Evolutionary conservation across 495 filamentous ascomycete genomes (phyloP), one percentile per base, ranked within the genome.

Genomic region (Podospora sp.): DNA sequence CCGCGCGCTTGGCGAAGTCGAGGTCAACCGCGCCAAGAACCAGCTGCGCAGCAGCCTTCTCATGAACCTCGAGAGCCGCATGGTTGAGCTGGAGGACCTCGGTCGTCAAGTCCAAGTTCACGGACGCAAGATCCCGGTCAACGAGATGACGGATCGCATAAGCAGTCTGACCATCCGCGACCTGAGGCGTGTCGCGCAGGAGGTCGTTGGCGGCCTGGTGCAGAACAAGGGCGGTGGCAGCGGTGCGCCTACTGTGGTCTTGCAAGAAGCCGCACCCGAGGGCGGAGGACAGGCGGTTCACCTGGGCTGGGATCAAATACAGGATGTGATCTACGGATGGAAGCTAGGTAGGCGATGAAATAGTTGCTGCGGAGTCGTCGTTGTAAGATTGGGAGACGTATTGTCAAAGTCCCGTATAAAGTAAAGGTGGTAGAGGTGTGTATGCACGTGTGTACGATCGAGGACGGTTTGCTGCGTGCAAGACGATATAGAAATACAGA

Each of bases 41-140:
- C 96, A 98, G 82, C 88, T 99, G 36, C 85, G 92, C 40, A 93
- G 90, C 14, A 91, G 89, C 50, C 81, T 99, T 25, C 85, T 99
- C 49, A 98, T 99, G 96, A 99, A 99, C 80, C 86, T 99, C 0
- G 95, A 99, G 81, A 91, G 88, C 66, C 87, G 96, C 51, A 97
- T 98, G 95, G 92, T 98, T 14, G 96, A 97, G 78, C 81, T 99
- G n/a, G 95, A 99, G 81, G 95, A 99, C 78, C 84, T 99, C 6
- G 95, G 96, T 46, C 84, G 95, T 66, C 95, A 98, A 78, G 92
- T 99, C 9, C 96, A 98, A 78, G 92, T 97, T 14, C 92, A 97
- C 75, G 94, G 93, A 11, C 84, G 89, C 60, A 97, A 97, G 79
- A 87, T 98, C 50, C 88, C 93, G 0, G 92, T 97, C 7, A 87